Evolutionary conservation across 2,329 filamentous ascomycete genomes (phyloP).

Genomic region (Penicillium sp.): DNA sequence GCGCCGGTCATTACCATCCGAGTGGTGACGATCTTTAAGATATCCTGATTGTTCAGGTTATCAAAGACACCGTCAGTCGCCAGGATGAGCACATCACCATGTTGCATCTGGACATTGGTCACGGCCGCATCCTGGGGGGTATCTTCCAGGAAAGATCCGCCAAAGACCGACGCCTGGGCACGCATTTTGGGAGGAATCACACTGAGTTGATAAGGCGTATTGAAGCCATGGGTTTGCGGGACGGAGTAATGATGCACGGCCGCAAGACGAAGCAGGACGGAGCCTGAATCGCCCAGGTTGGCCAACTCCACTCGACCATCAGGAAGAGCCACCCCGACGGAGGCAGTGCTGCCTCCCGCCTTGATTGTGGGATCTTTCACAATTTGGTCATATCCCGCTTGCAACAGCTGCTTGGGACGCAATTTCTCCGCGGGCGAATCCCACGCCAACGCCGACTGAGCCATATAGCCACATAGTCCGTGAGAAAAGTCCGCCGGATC

Average conservation of each 20-base stretch:
- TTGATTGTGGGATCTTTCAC: constrained; percentile 65
- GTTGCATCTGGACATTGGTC: constrained; percentile 67
- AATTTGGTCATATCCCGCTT: constrained; percentile 76
- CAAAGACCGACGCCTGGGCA: constrained; percentile 74
- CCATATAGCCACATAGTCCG: constrained; percentile 89
- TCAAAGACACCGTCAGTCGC: constrained; percentile 95
- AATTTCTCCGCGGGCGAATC: constrained; percentile 32
- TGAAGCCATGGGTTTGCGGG: constrained; percentile 93
- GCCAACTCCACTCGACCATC: constrained; percentile 77
- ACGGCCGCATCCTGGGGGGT: constrained; percentile 77
- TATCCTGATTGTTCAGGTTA: constrained; percentile 86
- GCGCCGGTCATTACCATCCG: constrained; percentile 69
- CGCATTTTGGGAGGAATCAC: constrained; percentile 76
- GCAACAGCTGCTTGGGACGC: constrained; percentile 65
- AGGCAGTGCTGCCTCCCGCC: constrained; percentile 88
- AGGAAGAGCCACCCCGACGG: constrained; percentile 69
- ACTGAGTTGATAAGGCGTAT: constrained; percentile 91
- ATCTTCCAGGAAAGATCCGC: constrained; percentile 74
- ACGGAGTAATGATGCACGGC: constrained; percentile 76
- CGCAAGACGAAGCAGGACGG: constrained; percentile 77
- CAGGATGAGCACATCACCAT: constrained; percentile 90
- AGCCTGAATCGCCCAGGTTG: constrained; percentile 93
- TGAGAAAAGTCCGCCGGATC: constrained; percentile 95
- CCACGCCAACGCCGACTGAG: constrained; percentile 61
- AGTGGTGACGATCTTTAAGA: constrained; percentile 70